Conservation (phyloP, 169 alveolate species). For the Cryptosporidium bovis region DNA sequence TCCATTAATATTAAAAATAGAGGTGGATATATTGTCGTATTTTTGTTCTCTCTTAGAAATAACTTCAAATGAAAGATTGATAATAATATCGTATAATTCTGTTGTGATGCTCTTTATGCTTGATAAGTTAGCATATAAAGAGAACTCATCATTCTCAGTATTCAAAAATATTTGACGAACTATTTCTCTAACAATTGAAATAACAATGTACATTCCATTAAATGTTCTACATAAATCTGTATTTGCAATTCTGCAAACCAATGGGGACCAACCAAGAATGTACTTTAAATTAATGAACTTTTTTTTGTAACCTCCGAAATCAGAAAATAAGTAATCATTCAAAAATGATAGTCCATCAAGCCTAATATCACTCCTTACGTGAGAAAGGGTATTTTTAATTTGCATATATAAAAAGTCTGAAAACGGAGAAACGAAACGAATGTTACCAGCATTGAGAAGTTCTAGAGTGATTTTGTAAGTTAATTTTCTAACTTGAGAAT, state of each 20-base stretch:
- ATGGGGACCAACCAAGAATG: slow-evolving; percentile 51
- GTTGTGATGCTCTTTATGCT: not conserved
- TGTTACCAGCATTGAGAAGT: not conserved
- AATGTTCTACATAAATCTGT: slow-evolving; percentile 2
- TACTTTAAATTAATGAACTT: slow-evolving; percentile 32
- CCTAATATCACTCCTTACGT: slow-evolving; percentile 53
- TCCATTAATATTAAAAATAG: slow-evolving; percentile 2
- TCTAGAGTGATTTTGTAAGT: slow-evolving; percentile 15
- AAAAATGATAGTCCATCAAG: slow-evolving; percentile 47
- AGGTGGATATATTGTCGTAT: slow-evolving; percentile 9
- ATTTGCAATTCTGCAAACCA: slow-evolving; percentile 47
- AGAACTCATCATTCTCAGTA: not conserved
- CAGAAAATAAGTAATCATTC: slow-evolving; percentile 25
- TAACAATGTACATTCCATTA: slow-evolving; percentile 9
- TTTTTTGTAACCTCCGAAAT: slow-evolving; percentile 43
- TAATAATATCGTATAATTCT: not conserved
- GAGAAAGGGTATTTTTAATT: slow-evolving; percentile 43
- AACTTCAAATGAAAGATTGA: slow-evolving; percentile 14
- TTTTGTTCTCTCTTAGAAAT: slow-evolving; percentile 54
- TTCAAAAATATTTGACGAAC: slow-evolving; percentile 2
- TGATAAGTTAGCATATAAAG: not conserved
- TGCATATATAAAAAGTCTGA: slow-evolving; percentile 38
- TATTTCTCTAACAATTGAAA: slow-evolving; percentile 16
- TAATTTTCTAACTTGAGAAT: slow-evolving; percentile 7
- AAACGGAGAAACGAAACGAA: slow-evolving; percentile 6